Base-by-base conservation (phyloP, 179 eudicot species). In the Drosera spatulata region DNA sequence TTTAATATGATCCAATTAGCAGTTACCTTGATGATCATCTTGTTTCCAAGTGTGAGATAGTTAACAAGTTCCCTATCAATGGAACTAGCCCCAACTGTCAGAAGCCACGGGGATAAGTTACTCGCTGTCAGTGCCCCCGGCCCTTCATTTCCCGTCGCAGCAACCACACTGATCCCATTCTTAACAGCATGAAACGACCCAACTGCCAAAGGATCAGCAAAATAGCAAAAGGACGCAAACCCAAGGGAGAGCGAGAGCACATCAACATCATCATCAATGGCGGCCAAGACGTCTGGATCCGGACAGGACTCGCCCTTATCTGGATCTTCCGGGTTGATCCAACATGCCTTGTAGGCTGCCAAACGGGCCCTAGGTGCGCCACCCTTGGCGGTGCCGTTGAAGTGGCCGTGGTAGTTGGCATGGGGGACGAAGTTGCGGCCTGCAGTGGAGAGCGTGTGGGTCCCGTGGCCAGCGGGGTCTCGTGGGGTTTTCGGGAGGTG, bases 51-150 rank as follows among this genome's bases (percentile, higher is more conserved):
- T 15, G 54, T 7, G 5, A 67, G 39, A 6, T 37, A 49, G 22
- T 11, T n/a, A 2, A 33, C 2, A 7, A 62, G 37, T 2, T 3
- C 14, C 6, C 55, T 51, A 7, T 67, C 72, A 0, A 55, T 59
- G 6, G 58, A 47, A 39, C 68, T 49, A 1, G 72, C 72, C 2
- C 54, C 72, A 38, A 72, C 69, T 0, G 62, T 67, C 5, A 67
- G 39, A 5, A 55, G 2, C 76, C 72, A 72, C 1, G 76, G 69
- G 0, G 69, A 58, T 5, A 13, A 7, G 49, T 56, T 63, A 0
- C 10, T 0, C 2, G 56, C 62, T 1, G 61, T 8, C 13, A 13
- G 5, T 3, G 40, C 37, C 1, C 3, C 3, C 2, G 53, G 70
- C 5, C 75, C 75, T 0, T 4, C 5, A 8, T 71, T 71, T 13